phyloP scores from a whole-genome alignment of 1,284 basidiomycete genomes.

The Omphalotus olearius region DNA sequence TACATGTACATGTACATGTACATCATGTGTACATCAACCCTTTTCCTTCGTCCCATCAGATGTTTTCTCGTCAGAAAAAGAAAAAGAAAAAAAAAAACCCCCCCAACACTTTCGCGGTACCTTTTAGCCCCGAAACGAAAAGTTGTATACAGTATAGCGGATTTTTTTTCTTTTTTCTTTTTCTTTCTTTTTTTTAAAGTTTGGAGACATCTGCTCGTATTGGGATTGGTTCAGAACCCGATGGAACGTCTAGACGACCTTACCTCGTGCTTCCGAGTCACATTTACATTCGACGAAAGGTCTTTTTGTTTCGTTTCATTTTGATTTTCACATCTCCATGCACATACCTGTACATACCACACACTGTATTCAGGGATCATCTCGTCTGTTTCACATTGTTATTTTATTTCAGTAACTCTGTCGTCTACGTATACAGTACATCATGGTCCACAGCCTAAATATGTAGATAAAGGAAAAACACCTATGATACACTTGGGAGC shows the following conservation, averaged over 20 bases:
- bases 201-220: background rate
- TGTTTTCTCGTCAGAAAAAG: slow-evolving; percentile 1
- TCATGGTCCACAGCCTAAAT: background rate
- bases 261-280: background rate
- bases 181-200: slow-evolving; percentile 1
- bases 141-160: too few species aligned
- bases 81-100: too few species aligned
- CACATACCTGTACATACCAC: too few species aligned
- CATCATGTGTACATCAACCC: too few species aligned
- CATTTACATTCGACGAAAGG: background rate
- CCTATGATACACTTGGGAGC: slow-evolving; percentile 6
- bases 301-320: background rate
- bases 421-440: too few species aligned
- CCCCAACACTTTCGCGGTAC: slow-evolving; percentile 3
- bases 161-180: too few species aligned
- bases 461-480: background rate
- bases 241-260: slow-evolving; percentile 7
- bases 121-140: background rate
- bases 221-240: background rate
- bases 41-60: background rate
- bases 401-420: too few species aligned
- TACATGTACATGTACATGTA: too few species aligned
- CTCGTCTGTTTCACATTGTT: too few species aligned
- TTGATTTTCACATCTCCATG: background rate
- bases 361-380: too few species aligned